phyloP scores from a whole-genome alignment of 495 filamentous ascomycete genomes.

The Neurospora sp. region DNA sequence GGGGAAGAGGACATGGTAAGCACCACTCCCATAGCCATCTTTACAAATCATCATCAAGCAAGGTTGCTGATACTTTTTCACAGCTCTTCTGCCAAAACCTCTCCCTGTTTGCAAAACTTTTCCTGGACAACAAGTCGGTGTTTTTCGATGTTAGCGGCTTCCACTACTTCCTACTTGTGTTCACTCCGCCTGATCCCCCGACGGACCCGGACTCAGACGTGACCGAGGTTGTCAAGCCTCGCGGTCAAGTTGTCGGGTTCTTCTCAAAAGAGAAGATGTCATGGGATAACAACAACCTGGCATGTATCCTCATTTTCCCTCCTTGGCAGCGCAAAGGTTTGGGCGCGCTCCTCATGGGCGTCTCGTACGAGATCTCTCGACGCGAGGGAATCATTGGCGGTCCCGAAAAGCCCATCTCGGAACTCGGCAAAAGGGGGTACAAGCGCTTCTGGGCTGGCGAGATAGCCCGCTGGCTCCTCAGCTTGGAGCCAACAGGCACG shows the following conservation, averaged over 20 bases:
- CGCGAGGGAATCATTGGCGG: constrained; percentile 80
- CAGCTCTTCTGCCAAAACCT: constrained; percentile 92
- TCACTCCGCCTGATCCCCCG: constrained; percentile 40
- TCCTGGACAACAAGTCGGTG: constrained; percentile 95
- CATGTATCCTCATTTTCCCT: constrained; percentile 93
- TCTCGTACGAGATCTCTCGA: constrained; percentile 84
- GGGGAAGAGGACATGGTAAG: constrained; percentile 68
- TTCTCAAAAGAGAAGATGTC: constrained; percentile 98
- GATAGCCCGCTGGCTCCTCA: constrained; percentile 52
- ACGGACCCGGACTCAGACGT: constrained; percentile 12
- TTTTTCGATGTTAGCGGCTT: constrained; percentile 96
- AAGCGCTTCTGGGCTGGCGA: constrained; percentile 74
- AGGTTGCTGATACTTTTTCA: neutral
- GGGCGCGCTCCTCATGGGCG: constrained; percentile 82
- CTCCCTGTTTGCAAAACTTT: constrained; percentile 94
- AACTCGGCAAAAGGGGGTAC: constrained; percentile 72
- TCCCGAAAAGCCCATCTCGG: constrained; percentile 85
- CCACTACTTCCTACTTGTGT: constrained; percentile 83
- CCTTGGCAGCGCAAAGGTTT: constrained; percentile 88
- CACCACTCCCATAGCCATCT: constrained; percentile 1
- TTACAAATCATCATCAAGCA: neutral
- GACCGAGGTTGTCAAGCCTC: constrained; percentile 7
- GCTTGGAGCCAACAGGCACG: constrained; percentile 27
- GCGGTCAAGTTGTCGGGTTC: constrained; percentile 71
- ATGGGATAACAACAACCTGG: constrained; percentile 97